These are phyloP conservation scores for Trichoderma hamatum DNA, from an alignment of 2,329 filamentous ascomycete genomes.

Conservation along the genomic window DNA sequence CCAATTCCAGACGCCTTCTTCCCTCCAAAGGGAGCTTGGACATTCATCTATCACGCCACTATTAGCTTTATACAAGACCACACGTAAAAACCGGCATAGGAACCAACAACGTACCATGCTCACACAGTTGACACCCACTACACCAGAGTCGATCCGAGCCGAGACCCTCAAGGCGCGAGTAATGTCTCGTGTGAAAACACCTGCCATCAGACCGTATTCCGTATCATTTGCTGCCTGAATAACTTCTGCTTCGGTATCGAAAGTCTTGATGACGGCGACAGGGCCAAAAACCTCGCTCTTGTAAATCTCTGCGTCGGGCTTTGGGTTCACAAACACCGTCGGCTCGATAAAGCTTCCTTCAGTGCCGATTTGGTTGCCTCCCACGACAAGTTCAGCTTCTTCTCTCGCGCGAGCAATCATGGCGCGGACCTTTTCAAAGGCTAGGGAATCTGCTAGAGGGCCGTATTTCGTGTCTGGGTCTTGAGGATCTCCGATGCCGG, in stretches of 20 bases:
- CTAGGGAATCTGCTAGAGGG: conserved; percentile 54
- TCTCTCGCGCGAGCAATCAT: conserved; percentile 50
- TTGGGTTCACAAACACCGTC: conserved; percentile 36
- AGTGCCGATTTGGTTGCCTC: conserved; percentile 18
- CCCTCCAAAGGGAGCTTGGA: conserved; percentile 16
- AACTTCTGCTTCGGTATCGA: conserved; percentile 40
- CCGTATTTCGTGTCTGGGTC: conserved; percentile 43
- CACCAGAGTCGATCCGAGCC: conserved; percentile 60
- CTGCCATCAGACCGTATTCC: conserved; percentile 58
- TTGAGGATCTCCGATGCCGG: conserved; percentile 44
- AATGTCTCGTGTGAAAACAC: conserved; percentile 60
- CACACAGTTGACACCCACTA: conserved; percentile 60
- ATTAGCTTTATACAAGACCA: neutral
- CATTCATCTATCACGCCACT: neutral
- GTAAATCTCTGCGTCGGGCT: conserved; percentile 48
- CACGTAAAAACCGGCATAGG: too few relatives aligned
- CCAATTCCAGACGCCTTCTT: conserved; percentile 6
- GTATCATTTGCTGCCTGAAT: conserved; percentile 46
- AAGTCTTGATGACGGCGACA: conserved; percentile 59
- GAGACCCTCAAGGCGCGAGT: conserved; percentile 49
- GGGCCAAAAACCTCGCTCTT: conserved; percentile 67
- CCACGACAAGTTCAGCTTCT: conserved; percentile 39
- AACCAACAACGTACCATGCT: conserved; percentile 1
- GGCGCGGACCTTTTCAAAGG: conserved; percentile 50
- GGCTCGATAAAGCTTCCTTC: conserved; percentile 36